Base-by-base conservation (phyloP, 495 filamentous ascomycete genomes). In the Penicillium diatomitis region DNA sequence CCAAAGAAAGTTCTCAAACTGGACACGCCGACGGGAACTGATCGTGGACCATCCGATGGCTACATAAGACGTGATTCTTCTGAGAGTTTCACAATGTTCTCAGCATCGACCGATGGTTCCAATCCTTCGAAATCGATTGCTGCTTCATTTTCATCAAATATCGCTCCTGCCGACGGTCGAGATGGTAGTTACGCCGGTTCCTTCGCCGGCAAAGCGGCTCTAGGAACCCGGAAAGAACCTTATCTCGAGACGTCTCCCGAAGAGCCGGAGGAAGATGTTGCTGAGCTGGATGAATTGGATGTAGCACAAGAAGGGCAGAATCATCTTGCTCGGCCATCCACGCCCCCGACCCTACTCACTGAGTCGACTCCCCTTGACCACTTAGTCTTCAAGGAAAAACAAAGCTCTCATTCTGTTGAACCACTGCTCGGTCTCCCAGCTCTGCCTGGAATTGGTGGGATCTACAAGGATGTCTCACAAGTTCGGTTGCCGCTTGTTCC, bases 31-130 rank as follows among this genome's bases (percentile, higher is more conserved):
- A 51, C 64, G 30, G 55, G 66, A 20, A 43, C 65, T 5, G 60
- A 53, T 11, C 61, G 70, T 36, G 64, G 67, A 34, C 55, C 70
- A 20, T 57, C 64, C 4, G 61, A 72, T 20, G 64, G 67, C 0
- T 74, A 81, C 12, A 57, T 75, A 27, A 76, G 85, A 20, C 83
- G 85, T 41, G 82, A 89, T 52, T 94, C 88, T 2, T 78, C 82
- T 27, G 88, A 91, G 51, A 90, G 86, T 54, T 88, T 88, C 54
- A 79, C 84, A 32, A 80, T 92, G 71, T 88, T 94, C 61, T 89
- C 84, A n/a, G 77, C 83, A 6, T 90, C 87, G 2, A 80, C 81
- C 8, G 78, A 82, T 11, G 82, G 80, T 41, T 78, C 73, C 4
- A 64, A 73, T 35, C 72, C 68, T 33, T 65, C 68, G 4, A 73